phyloP scores from a whole-genome alignment of 306 rosid species.

The Herpetospermum pedunculosum region DNA sequence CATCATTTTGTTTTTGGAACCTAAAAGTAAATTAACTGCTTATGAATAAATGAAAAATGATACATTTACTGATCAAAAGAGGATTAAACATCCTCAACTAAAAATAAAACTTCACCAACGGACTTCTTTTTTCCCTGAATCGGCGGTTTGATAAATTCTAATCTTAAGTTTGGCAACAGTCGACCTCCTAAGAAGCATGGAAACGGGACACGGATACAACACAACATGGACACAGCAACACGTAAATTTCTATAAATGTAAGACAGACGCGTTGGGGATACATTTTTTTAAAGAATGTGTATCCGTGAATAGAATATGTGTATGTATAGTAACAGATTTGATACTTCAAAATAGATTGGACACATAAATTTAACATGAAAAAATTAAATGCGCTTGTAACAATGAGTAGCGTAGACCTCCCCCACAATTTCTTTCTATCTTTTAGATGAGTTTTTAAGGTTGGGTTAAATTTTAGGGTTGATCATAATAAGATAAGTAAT shows the following conservation, averaged over 20 bases:
- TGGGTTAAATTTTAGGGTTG: not conserved
- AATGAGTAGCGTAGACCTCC: not conserved
- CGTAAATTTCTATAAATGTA: not conserved
- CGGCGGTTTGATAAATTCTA: not conserved
- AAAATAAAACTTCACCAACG: not conserved
- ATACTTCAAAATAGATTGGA: not conserved
- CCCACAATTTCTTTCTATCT: not conserved
- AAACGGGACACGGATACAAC: not conserved
- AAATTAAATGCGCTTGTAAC: not conserved
- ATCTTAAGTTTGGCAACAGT: not conserved
- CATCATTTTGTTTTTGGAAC: slow-evolving; percentile 1
- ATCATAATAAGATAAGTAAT: too few species aligned
- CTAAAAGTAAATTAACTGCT: not conserved
- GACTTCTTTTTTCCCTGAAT: not conserved
- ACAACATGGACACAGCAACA: not conserved
- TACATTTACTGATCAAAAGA: not conserved
- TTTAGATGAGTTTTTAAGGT: not conserved
- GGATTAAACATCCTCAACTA: not conserved
- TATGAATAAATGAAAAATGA: not conserved
- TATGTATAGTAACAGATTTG: not conserved
- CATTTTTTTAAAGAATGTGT: not conserved
- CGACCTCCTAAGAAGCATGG: not conserved
- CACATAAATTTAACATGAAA: not conserved
- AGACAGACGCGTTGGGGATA: not conserved
- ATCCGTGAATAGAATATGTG: too few species aligned